Base-by-base conservation (phyloP, 2,329 filamentous ascomycete genomes). In the Colletotrichum melonis region DNA sequence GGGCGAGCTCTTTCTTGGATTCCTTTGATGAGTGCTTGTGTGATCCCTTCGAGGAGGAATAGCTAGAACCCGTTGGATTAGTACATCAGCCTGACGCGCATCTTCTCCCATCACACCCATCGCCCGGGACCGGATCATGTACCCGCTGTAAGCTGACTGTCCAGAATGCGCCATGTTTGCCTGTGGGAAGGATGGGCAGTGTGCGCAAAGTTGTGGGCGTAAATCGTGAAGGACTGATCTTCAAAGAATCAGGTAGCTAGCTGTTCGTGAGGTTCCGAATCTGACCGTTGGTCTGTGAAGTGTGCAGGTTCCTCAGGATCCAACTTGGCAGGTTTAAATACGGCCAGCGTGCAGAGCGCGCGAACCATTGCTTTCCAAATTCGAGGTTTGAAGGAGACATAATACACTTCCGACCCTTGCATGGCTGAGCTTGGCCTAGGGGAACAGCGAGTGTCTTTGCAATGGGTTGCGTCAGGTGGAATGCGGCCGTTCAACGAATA, bases 71-170 rank as follows among this genome's bases (percentile, higher is more conserved):
- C 5, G 8, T 9, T n/a, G 3, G 46, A 60, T 69, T 35, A 69
- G 46, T 19, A 11, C 2, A 6, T 26, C 26, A 6, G 19, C 22
- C 3, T 8, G 4, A 26, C 24, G 3, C 14, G 7, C 8, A 2
- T 22, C 38, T 22, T 3, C 7, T 32, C 3, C 38, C 1, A 8
- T 49, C 24, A 5, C 9, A 49, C n/a, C 19, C 42, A 19, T 11
- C 8, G 14, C 19, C 24, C 1, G 14, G n/a, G 19, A 2, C 16
- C 11, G 32, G 52, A 22, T 9, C 11, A 0, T 2, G 26, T 64
- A 69, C 67, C 67, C 67, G 26, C 32, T 35, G 52, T 49, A 49
- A 12, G 60, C 32, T 4, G 67, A 64, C 3, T 55, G 32, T n/a
- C 32, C 19, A 9, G 66, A 63, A 24, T 30, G 30, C 16, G 22